Base-by-base conservation (phyloP, 257 asterid genomes). In the Catharanthus roseus region DNA sequence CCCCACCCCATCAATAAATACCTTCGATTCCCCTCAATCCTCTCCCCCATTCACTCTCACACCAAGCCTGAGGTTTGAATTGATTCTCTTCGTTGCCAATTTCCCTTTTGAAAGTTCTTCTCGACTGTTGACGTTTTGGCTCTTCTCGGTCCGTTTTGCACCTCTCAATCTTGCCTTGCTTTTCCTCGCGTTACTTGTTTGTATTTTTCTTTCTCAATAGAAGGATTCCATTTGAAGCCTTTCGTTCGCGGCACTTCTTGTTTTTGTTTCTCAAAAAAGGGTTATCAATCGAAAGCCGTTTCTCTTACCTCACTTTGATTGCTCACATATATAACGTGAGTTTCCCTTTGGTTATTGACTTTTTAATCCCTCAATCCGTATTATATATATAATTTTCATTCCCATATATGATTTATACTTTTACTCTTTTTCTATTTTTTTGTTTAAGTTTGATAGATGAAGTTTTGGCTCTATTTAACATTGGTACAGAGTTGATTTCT, bases 1-100 rank as follows among this genome's bases (percentile, higher is more conserved):
- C n/a, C n/a, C n/a, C n/a, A n/a, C 23, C 15, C 49, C 65, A 50
- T 12, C 79, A 61, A 69, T 75, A 75, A 69, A 69, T 75, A 49
- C 26, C 42, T 34, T 42, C 23, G 50, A 15, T 39, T 50, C 71
- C 75, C 38, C 56, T 6, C 55, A 18, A 18, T 38, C 56, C 34
- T 68, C 66, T n/a, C 42, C 61, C 10, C 29, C 61, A 38, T 54
- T 21, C 45, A 13, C 60, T 3, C 67, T n/a, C n/a, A n/a, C n/a
- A n/a, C n/a, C 29, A 41, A 61, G n/a, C 10, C 29, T 4, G 16
- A 42, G 65, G 5, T 19, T 31, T 60, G 24, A 5, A 29, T 31
- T 23, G 24, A 10, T 9, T 50, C 10, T 34, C 21, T 50, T 13
- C 33, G 31, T 39, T 64, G 8, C 33, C 10, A 2, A 3, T 64